These are phyloP conservation scores for Ustilago nuda DNA, from an alignment of 1,284 basidiomycete species.

Conservation along the genomic window DNA sequence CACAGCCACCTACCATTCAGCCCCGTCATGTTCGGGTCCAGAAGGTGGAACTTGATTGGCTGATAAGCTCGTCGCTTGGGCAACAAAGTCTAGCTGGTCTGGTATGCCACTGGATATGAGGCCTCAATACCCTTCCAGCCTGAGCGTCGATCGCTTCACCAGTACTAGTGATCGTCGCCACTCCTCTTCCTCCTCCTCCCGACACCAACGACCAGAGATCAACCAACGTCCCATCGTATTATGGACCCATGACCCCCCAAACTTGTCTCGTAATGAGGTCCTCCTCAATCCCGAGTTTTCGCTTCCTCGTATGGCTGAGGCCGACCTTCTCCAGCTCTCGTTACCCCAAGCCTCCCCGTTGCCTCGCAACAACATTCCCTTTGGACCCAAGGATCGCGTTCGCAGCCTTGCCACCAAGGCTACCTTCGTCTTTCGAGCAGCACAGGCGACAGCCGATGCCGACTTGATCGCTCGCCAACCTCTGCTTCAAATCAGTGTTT, in stretches of 20 bases:
- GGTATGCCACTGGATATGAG: constrained; percentile 6
- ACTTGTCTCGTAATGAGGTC: constrained; percentile 63
- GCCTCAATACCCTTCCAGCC: constrained; percentile 24
- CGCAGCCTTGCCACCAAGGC: constrained; percentile 32
- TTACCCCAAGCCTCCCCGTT: constrained; percentile 27
- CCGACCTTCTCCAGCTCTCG: constrained; percentile 61
- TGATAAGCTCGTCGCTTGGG: neutral
- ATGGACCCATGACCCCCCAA: constrained; percentile 67
- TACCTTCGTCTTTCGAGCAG: constrained; percentile 59
- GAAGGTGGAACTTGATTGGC: neutral
- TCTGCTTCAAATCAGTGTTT: constrained; percentile 63
- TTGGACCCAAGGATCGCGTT: constrained; percentile 35
- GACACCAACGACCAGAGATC: constrained; percentile 45
- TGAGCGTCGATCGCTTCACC: constrained; percentile 52
- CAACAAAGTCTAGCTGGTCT: neutral
- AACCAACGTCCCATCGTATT: constrained; percentile 52
- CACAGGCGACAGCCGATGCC: constrained; percentile 54
- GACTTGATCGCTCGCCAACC: constrained; percentile 55
- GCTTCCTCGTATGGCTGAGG: constrained; percentile 56
- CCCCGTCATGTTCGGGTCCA: neutral
- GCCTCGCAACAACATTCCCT: constrained; percentile 32
- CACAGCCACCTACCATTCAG: neutral
- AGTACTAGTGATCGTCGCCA: constrained; percentile 39
- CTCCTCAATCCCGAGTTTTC: constrained; percentile 64
- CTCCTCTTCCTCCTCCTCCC: constrained; percentile 41